These are phyloP conservation scores for Epichloe amarillans DNA, from an alignment of 2,329 filamentous ascomycete genomes.

Conservation along the genomic window DNA sequence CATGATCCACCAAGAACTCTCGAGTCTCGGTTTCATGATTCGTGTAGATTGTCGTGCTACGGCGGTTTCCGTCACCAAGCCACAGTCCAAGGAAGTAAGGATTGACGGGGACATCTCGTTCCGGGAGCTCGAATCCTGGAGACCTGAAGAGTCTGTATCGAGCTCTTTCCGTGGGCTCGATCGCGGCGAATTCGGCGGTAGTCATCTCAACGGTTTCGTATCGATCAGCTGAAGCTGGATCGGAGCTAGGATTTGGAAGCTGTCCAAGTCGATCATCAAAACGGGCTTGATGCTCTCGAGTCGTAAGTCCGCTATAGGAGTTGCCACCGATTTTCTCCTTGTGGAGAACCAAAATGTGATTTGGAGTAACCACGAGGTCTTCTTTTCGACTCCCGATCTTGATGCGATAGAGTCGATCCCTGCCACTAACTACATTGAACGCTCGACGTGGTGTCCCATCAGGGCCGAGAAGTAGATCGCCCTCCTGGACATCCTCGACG, in stretches of 20 bases:
- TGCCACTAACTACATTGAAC: constrained; percentile 35
- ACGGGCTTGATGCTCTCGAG: no score
- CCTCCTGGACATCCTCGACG: constrained; percentile 35
- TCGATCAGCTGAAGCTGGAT: neutral
- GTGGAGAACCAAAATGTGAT: constrained; percentile 34
- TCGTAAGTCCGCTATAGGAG: no score
- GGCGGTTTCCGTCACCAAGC: neutral
- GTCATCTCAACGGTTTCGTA: constrained; percentile 33
- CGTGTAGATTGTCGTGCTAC: neutral
- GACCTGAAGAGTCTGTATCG: constrained; percentile 23
- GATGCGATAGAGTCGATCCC: constrained; percentile 34
- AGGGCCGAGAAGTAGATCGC: constrained; percentile 34
- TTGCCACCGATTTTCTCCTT: constrained; percentile 14
- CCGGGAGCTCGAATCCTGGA: constrained; percentile 17
- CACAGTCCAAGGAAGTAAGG: neutral
- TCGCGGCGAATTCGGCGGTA: constrained; percentile 28
- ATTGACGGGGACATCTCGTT: constrained; percentile 5
- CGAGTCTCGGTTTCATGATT: neutral
- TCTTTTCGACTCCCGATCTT: constrained; percentile 27
- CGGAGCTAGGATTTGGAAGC: no score
- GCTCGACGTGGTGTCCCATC: constrained; percentile 32
- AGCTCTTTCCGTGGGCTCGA: constrained; percentile 22
- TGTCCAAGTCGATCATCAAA: no score
- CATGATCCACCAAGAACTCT: neutral
- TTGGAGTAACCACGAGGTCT: constrained; percentile 34